These are phyloP conservation scores for Penicillium alfredii DNA, from an alignment of 495 filamentous ascomycete genomes.

Conservation along the genomic window DNA sequence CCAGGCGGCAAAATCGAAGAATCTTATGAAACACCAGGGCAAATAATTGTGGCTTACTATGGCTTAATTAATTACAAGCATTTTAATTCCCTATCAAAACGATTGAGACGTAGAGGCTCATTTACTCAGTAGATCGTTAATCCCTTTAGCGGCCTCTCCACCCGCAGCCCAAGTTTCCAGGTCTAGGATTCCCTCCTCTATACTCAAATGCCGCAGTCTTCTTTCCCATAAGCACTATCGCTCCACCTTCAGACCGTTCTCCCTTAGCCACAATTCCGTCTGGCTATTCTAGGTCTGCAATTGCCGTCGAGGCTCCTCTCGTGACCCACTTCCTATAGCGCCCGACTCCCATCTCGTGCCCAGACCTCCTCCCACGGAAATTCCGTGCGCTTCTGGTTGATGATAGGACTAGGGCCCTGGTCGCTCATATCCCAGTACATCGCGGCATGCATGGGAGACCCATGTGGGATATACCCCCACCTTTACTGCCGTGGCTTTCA, in stretches of 20 bases:
- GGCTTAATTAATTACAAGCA: too few species aligned
- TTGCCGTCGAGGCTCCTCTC: neutral
- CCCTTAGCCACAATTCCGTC: constrained; percentile 1
- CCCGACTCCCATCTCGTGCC: constrained; percentile 2
- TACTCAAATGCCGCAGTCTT: neutral
- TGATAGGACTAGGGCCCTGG: too few species aligned
- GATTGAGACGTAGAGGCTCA: too few species aligned
- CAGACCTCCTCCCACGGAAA: constrained; percentile 2
- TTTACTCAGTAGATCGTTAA: too few species aligned
- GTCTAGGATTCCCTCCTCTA: neutral
- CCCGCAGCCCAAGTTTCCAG: neutral
- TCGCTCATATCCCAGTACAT: too few species aligned
- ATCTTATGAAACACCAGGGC: too few species aligned
- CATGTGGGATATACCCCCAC: too few species aligned
- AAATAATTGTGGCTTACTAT: too few species aligned
- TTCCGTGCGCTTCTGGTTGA: neutral
- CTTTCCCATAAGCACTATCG: neutral
- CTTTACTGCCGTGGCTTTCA: too few species aligned
- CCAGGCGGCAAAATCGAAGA: too few species aligned
- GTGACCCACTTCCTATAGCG: neutral
- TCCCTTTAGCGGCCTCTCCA: constrained; percentile 1
- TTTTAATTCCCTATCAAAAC: too few species aligned
- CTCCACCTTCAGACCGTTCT: constrained; percentile 1
- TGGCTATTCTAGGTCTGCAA: neutral
- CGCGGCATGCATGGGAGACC: too few species aligned